Conservation (phyloP, 805 yeast species). For the Spathaspora sp. region DNA sequence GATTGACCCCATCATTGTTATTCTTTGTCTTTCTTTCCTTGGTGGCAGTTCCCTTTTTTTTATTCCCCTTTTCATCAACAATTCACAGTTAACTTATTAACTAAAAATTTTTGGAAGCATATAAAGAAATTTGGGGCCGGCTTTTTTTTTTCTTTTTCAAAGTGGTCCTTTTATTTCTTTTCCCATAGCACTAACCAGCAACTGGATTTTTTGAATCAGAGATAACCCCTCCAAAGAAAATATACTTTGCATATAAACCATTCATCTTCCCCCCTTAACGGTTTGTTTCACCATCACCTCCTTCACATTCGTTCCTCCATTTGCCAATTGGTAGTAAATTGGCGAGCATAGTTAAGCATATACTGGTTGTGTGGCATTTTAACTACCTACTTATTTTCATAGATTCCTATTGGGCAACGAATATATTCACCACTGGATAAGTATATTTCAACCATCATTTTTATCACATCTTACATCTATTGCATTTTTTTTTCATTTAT, state of each 20-base stretch:
- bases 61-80: neutral
- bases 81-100: neutral
- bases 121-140: neutral
- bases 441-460: no score
- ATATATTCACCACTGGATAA: neutral
- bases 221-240: neutral
- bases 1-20: neutral
- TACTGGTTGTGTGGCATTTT: neutral
- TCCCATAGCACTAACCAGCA: neutral
- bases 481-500: neutral
- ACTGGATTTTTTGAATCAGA: neutral
- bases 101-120: neutral
- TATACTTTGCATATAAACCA: neutral
- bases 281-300: neutral
- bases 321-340: neutral
- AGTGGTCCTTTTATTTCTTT: neutral
- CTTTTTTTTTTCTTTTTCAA: neutral
- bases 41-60: neutral
- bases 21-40: neutral
- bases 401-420: neutral
- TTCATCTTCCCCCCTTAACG: neutral
- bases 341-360: neutral
- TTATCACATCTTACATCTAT: neutral
- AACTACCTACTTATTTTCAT: neutral
- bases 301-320: neutral